These are phyloP conservation scores for Penicillium fuscoglaucum DNA, from an alignment of 2,329 filamentous ascomycete genomes.

Conservation along the genomic window DNA sequence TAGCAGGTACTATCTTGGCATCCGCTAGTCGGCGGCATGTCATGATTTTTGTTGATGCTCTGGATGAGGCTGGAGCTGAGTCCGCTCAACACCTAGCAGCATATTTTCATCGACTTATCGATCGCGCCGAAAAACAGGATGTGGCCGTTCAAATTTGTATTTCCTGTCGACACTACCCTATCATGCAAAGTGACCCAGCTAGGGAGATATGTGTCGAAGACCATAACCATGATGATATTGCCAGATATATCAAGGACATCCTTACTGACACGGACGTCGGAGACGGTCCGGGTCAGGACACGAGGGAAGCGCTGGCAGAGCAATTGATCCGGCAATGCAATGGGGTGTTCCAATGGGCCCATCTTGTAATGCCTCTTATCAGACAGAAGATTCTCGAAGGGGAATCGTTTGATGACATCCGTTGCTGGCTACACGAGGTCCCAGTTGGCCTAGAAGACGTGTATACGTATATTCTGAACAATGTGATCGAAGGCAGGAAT, in stretches of 20 bases:
- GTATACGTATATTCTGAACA: no score
- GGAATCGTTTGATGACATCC: no score
- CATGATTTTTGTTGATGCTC: constrained; percentile 14
- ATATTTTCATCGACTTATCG: constrained; percentile 9
- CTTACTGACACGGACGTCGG: neutral
- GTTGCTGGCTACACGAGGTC: no score
- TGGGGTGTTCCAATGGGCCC: no score
- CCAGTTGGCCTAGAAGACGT: no score
- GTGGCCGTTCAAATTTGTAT: constrained; percentile 8
- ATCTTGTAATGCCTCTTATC: no score
- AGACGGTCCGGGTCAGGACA: no score
- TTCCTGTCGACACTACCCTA: constrained; percentile 22
- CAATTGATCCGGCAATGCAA: no score
- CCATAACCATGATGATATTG: constrained; percentile 6
- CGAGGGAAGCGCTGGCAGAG: no score
- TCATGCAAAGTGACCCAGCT: neutral
- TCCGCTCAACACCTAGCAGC: constrained; percentile 2
- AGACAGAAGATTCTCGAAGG: no score
- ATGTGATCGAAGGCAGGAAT: no score
- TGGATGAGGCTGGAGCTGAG: constrained; percentile 14
- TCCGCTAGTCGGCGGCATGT: neutral
- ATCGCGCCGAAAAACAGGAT: neutral
- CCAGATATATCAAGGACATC: constrained; percentile 4
- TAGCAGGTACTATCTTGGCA: neutral
- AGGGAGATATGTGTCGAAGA: constrained; percentile 10